These are phyloP conservation scores for Neurospora sp. DNA, from an alignment of 495 filamentous ascomycete genomes.

Conservation along the genomic window DNA sequence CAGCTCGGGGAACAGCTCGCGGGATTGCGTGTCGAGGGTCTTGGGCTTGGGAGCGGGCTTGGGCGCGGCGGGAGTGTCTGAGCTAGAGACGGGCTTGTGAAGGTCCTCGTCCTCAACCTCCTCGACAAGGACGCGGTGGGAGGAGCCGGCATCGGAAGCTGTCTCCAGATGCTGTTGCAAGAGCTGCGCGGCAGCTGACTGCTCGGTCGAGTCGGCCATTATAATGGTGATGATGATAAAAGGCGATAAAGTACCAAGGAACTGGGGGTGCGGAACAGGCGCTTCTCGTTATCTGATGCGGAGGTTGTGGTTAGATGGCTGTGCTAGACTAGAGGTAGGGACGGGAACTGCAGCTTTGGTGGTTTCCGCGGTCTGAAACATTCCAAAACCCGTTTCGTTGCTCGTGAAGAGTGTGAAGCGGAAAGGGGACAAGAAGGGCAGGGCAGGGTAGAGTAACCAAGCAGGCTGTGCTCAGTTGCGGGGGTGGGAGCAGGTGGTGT, in stretches of 20 bases:
- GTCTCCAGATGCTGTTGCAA: slow-evolving; percentile 53
- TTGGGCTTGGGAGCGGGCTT: slow-evolving; percentile 57
- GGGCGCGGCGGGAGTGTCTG: slow-evolving; percentile 33
- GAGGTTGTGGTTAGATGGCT: background rate
- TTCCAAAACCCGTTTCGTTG: background rate
- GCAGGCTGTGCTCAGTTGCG: background rate
- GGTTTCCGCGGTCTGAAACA: background rate
- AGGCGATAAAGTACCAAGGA: background rate
- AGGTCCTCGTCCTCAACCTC: slow-evolving; percentile 77
- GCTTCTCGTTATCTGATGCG: background rate
- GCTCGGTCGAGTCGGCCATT: slow-evolving; percentile 24
- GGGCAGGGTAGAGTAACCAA: background rate
- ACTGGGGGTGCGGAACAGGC: background rate
- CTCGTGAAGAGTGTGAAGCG: background rate
- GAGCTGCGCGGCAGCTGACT: slow-evolving; percentile 62
- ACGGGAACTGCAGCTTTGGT: background rate
- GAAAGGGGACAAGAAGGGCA: background rate
- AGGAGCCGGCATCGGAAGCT: slow-evolving; percentile 35
- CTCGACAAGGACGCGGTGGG: slow-evolving; percentile 64
- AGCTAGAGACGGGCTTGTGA: slow-evolving; percentile 20
- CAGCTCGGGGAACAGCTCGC: slow-evolving; percentile 83
- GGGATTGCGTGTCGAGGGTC: slow-evolving; percentile 67
- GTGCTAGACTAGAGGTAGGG: background rate
- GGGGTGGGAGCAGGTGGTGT: background rate
- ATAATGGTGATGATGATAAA: slow-evolving; percentile 4